Percentiles rank a stretch among this genome's conserved stretches.
Evolutionary conservation across 1,284 basidiomycete species (phyloP).

Genomic region (Rhodotorula sp.): DNA sequence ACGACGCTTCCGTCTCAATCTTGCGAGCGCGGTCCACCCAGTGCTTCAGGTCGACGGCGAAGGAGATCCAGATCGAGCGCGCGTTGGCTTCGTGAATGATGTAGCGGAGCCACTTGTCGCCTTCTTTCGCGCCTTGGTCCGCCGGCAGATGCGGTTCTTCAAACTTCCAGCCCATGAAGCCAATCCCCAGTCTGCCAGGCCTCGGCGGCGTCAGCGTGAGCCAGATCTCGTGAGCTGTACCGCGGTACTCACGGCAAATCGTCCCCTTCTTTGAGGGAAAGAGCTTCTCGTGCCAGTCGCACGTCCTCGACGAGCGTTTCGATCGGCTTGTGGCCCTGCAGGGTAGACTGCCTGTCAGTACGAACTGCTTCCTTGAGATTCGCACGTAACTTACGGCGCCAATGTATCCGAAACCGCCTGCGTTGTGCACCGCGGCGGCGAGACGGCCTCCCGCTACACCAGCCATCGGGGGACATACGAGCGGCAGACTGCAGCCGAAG

Average conservation of each 20-base stretch:
- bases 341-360: background rate
- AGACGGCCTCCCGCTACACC: conserved; percentile 20
- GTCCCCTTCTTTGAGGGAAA: background rate
- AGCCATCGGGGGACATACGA: conserved; percentile 29
- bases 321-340: conserved; percentile 6
- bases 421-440: conserved; percentile 21
- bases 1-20: conserved; percentile 9
- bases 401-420: conserved; percentile 25
- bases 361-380: background rate
- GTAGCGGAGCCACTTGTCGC: conserved; percentile 16
- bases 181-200: conserved; percentile 16
- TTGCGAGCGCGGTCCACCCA: conserved; percentile 13
- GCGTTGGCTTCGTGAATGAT: conserved; percentile 4
- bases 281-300: conserved; percentile 7
- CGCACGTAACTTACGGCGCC: conserved; percentile 13
- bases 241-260: conserved; percentile 21
- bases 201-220: too few relatives aligned
- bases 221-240: background rate
- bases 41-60: conserved; percentile 10
- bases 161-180: conserved; percentile 22
- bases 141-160: conserved; percentile 7
- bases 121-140: background rate
- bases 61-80: conserved; percentile 23
- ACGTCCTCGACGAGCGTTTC: conserved; percentile 19
- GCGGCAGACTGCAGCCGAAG: conserved; percentile 4